Evolutionary conservation across 768 basidiomycete species (phyloP), one percentile per base, ranked within the genome.

Genomic region (Zangia roseola): DNA sequence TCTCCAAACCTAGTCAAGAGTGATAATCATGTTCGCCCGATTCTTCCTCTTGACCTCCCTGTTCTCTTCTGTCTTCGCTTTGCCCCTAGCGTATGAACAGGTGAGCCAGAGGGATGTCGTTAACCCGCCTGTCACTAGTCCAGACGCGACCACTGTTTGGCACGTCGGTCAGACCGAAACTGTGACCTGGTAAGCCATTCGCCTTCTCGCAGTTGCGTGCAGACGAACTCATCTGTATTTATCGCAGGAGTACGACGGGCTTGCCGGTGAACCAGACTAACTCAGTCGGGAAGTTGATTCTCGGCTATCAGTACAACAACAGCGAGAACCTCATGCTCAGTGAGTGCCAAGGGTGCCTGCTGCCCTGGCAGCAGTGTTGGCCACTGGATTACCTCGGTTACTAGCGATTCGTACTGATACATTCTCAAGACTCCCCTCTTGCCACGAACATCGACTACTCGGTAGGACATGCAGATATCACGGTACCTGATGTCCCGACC

Each of bases 161-260:
- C 58, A 61, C 23, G 67, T 75, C 12, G 76, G 77, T 6, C 49
- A 73, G 43, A 65, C 53, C 2, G 62, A 77, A 43, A 78, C 71
- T 9, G 79, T 81, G 17, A 79, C 77, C 17, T 81, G 80, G 79
- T 75, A 56, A n/a, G 69, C 53, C 17, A 0, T 20, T 34, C n/a
- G 1, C 26, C 9, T 10, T 40, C 19, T 35, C n/a, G 40, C 17
- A 16, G 6, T 30, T 28, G 60, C 26, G 9, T 72, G 71, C 31
- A 73, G 45, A 57, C 64, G 71, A 25, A 63, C 55, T 36, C 63
- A 54, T 21, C 43, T 49, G 72, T 73, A 62, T 76, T n/a, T 44
- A 34, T 21, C 7, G 8, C 31, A 57, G 56, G 56, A 56, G 47
- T 38, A 50, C 56, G 19, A 45, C 61, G 14, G 50, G 38, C 43